phyloP scores from a whole-genome alignment of 2,329 filamentous ascomycete genomes.

The Lasiodiplodia sp. region DNA sequence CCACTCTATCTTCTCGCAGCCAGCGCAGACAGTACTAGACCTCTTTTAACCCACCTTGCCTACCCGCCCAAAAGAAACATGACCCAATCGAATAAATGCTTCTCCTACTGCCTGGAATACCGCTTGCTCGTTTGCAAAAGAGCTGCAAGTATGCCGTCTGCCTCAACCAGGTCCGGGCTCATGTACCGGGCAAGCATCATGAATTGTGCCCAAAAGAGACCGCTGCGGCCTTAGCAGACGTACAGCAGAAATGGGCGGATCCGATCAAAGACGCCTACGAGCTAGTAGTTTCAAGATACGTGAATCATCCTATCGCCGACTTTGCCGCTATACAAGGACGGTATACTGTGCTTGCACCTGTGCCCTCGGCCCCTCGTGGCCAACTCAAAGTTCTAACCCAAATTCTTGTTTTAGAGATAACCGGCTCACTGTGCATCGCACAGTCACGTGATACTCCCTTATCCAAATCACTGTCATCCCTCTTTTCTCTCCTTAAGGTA shows the following conservation, averaged over 20 bases:
- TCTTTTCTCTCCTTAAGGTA: no score
- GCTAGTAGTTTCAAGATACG: neutral
- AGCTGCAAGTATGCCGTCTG: neutral
- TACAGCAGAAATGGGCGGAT: neutral
- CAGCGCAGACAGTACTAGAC: neutral
- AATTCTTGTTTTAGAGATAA: no score
- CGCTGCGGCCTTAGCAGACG: neutral
- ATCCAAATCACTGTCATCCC: no score
- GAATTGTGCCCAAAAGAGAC: neutral
- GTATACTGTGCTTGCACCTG: neutral
- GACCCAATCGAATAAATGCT: neutral
- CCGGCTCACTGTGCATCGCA: no score
- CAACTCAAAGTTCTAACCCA: no score
- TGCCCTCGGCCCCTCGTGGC: no score
- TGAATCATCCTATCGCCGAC: neutral
- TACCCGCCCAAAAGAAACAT: neutral
- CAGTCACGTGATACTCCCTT: no score
- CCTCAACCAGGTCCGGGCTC: neutral
- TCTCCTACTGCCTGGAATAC: neutral
- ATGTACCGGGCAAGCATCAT: neutral
- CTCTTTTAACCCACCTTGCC: no score
- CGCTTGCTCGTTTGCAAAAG: neutral
- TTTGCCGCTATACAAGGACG: neutral
- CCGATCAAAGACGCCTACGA: neutral
- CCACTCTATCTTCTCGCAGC: constrained; percentile 1